phyloP scores from a whole-genome alignment of 1,139 yeast genomes.

The Hanseniaspora sp. region DNA sequence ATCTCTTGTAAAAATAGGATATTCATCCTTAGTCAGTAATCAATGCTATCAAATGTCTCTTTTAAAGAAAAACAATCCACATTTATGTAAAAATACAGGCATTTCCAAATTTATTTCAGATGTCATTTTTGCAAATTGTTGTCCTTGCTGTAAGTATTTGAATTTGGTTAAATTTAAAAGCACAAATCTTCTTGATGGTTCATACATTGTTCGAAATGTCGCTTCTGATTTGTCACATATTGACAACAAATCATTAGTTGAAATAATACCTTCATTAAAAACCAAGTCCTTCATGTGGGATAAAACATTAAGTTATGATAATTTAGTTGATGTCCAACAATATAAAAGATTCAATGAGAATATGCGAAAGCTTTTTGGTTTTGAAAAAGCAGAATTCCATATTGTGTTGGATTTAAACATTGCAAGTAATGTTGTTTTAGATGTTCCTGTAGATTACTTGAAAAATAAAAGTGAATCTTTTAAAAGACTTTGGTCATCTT shows the following conservation, averaged over 20 bases:
- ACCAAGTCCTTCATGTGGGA: background rate
- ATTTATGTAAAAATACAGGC: background rate
- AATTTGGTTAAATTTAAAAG: background rate
- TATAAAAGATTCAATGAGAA: background rate
- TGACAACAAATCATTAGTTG: background rate
- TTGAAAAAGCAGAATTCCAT: background rate
- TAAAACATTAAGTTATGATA: background rate
- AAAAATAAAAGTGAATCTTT: background rate
- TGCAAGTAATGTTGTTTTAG: background rate
- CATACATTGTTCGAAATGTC: background rate
- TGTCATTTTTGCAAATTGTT: background rate
- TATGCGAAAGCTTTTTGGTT: conserved; percentile 1
- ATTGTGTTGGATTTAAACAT: background rate
- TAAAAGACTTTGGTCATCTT: background rate
- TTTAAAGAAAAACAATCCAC: background rate
- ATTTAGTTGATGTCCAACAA: background rate
- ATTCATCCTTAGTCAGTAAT: conserved; percentile 6
- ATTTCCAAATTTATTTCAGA: background rate
- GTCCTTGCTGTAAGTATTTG: conserved; percentile 11
- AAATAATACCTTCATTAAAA: background rate
- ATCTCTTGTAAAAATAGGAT: conserved; percentile 4
- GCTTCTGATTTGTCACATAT: background rate
- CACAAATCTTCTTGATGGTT: background rate
- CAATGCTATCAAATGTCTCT: conserved; percentile 4
- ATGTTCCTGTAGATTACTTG: conserved; percentile 2